Conservation (phyloP, 2,329 filamentous ascomycete genomes). For the Exserohilum rostratum region DNA sequence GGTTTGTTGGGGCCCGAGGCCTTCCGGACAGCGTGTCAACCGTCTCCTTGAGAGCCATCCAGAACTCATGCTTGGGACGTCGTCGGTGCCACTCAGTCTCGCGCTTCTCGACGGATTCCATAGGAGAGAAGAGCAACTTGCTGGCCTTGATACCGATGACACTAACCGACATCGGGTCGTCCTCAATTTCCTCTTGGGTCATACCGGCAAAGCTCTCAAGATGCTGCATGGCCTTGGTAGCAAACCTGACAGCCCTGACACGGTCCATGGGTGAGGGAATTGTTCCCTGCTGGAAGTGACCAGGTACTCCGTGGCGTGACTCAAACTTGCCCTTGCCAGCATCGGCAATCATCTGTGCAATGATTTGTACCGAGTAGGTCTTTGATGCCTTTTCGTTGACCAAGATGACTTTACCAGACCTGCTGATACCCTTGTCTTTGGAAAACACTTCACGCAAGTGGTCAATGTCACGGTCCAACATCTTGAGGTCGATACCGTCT, state of each 20-base stretch:
- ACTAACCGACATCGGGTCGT: slow-evolving; percentile 73
- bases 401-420: slow-evolving; percentile 92
- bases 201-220: slow-evolving; percentile 76
- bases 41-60: slow-evolving; percentile 78
- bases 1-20: slow-evolving; percentile 25
- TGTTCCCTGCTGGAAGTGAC: slow-evolving; percentile 52
- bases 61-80: slow-evolving; percentile 82
- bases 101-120: slow-evolving; percentile 77
- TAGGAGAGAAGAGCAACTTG: slow-evolving; percentile 82
- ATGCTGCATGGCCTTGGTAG: slow-evolving; percentile 93
- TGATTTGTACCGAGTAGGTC: slow-evolving; percentile 90
- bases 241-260: slow-evolving; percentile 86
- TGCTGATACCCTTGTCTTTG: slow-evolving; percentile 83
- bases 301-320: slow-evolving; percentile 72
- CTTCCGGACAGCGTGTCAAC: slow-evolving; percentile 82
- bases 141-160: slow-evolving; percentile 95
- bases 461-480: slow-evolving; percentile 88
- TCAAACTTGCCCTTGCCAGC: slow-evolving; percentile 93
- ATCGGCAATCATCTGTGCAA: slow-evolving; percentile 93
- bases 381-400: slow-evolving; percentile 91
- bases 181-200: slow-evolving; percentile 69
- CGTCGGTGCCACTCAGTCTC: slow-evolving; percentile 95
- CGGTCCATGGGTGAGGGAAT: slow-evolving; percentile 91
- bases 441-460: slow-evolving; percentile 86
- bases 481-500: slow-evolving; percentile 91